These are phyloP conservation scores for Penicillium canariense DNA, from an alignment of 495 filamentous ascomycete genomes.

Conservation along the genomic window DNA sequence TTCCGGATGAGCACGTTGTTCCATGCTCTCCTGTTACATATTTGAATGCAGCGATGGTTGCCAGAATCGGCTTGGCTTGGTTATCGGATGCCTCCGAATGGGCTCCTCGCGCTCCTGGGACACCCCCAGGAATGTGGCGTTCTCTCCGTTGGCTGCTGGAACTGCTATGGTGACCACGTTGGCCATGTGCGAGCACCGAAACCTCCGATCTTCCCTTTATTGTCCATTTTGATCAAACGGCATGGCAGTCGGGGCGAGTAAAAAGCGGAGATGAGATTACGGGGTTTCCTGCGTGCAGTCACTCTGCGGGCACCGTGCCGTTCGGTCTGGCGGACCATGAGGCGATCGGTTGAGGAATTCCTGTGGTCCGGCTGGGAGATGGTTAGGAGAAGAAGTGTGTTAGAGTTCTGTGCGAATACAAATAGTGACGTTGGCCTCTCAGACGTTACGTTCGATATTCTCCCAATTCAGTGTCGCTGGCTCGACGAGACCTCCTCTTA, in stretches of 20 bases:
- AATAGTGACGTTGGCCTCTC: not conserved
- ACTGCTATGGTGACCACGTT: conserved; percentile 6
- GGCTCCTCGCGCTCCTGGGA: not conserved
- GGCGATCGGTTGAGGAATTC: not conserved
- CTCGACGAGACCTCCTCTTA: conserved; percentile 5
- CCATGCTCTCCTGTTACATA: conserved; percentile 1
- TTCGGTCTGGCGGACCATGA: conserved; percentile 7
- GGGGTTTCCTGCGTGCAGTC: not conserved
- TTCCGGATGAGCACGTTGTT: conserved; percentile 1
- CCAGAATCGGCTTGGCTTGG: not conserved
- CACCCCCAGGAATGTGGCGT: conserved; percentile 1
- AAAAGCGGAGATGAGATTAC: not conserved
- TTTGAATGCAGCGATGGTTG: not conserved
- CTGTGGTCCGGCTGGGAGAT: not conserved
- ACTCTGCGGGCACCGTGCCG: conserved; percentile 7
- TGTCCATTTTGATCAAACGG: not conserved
- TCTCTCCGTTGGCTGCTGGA: not conserved
- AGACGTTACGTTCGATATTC: not conserved
- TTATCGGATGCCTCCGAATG: not conserved
- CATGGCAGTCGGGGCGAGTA: not conserved
- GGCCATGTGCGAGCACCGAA: conserved; percentile 3
- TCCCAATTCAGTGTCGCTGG: conserved; percentile 7
- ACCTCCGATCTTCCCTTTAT: not conserved
- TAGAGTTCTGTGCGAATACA: not conserved
- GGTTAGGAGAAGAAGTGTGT: not conserved